Conservation (phyloP, 176 grass and related monocot genomes). For the Triticum turgidum region DNA sequence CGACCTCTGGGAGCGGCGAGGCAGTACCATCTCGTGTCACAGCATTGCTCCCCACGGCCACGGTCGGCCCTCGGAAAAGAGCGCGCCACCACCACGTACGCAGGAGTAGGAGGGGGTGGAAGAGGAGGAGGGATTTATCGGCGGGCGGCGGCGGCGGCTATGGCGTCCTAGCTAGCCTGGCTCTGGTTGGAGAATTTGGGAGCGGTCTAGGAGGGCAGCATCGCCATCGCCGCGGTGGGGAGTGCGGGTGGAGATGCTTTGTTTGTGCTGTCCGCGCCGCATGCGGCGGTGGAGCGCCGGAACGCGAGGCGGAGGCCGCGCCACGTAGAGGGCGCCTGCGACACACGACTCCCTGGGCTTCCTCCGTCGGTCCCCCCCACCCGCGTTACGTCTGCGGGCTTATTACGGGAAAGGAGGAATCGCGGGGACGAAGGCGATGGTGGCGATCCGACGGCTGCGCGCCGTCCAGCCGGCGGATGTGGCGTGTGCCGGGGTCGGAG, state of each 20-base stretch:
- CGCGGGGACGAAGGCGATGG: neutral
- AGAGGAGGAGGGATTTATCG: neutral
- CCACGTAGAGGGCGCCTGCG: conserved; percentile 45
- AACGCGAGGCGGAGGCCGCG: conserved; percentile 31
- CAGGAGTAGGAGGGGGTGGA: neutral
- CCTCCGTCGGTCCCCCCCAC: neutral
- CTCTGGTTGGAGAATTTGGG: neutral
- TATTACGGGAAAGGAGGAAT: neutral
- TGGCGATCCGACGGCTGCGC: conserved; percentile 16
- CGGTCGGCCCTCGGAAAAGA: neutral
- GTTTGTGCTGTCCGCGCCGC: conserved; percentile 6
- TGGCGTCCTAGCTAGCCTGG: neutral
- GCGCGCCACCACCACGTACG: neutral
- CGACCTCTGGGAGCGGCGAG: conserved; percentile 34
- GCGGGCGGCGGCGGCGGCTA: conserved; percentile 5
- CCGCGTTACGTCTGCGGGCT: neutral
- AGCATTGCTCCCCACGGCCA: conserved; percentile 15
- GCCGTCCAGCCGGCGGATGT: neutral
- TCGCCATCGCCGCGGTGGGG: conserved; percentile 24
- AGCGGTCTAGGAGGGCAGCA: conserved; percentile 14
- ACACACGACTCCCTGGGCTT: neutral
- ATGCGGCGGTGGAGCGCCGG: conserved; percentile 12
- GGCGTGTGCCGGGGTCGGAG: neutral
- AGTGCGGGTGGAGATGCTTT: conserved; percentile 13
- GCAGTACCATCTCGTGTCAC: conserved; percentile 40